phyloP scores from a whole-genome alignment of 495 filamentous ascomycete species.

The Penicillium subrubescens region DNA sequence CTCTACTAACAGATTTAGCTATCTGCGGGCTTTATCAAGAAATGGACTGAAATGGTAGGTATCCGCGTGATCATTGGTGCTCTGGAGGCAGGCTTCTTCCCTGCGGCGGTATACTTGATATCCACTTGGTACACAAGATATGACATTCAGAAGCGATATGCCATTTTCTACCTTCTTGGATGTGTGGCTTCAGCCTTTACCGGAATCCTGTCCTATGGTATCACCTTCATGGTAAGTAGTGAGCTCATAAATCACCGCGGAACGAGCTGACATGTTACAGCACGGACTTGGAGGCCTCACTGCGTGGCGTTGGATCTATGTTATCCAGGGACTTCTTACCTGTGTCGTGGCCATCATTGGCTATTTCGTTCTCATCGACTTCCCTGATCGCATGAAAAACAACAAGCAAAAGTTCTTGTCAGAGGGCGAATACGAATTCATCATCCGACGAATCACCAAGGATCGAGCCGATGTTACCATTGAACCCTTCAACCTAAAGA shows the following conservation, averaged over 20 bases:
- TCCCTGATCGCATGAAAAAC: slow-evolving; percentile 42
- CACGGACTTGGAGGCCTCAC: slow-evolving; percentile 39
- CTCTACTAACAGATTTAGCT: no score
- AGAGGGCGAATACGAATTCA: slow-evolving; percentile 43
- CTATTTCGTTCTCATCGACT: slow-evolving; percentile 52
- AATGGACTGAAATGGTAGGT: no score
- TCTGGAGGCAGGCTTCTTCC: no score
- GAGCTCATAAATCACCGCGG: background rate
- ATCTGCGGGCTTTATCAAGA: no score
- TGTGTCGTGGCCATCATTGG: slow-evolving; percentile 33
- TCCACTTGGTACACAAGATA: no score
- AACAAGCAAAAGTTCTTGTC: slow-evolving; percentile 42
- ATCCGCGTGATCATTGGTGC: no score
- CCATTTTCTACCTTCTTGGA: no score
- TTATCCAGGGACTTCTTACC: slow-evolving; percentile 54
- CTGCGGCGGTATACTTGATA: no score
- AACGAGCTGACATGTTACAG: background rate
- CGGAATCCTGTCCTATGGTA: no score
- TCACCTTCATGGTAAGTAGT: slow-evolving; percentile 45
- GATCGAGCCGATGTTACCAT: slow-evolving; percentile 54
- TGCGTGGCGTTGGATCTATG: slow-evolving; percentile 63
- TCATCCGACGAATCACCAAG: slow-evolving; percentile 51
- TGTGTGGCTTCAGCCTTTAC: no score
- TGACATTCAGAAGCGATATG: no score
- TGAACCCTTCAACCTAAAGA: slow-evolving; percentile 39